Evolutionary conservation across 768 basidiomycete genomes (phyloP), one percentile per base, ranked within the genome.

Genomic region (Rhizopogon rudus): DNA sequence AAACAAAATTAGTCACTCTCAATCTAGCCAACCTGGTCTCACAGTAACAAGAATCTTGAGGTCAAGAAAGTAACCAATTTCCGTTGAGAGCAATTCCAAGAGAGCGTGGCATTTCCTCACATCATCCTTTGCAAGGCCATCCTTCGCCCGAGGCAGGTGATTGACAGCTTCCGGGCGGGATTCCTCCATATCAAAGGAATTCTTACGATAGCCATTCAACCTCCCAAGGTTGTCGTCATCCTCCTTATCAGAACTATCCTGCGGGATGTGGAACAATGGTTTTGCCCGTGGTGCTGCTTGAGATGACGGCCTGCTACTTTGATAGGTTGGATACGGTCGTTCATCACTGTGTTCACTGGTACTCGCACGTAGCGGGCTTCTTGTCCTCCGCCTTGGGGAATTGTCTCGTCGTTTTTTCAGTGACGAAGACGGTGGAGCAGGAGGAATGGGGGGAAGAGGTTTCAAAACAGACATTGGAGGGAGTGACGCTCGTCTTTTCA

Each of bases 21-120:
- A 20, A 50, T 29, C n/a, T 51, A 10, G 31, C n/a, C 22, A 17
- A 52, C 29, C 51, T 28, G 51, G 25, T 1, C 33, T 57, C 67
- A 92, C 93, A 59, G 80, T 78, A 54, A 93, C 88, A 43, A 98
- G 77, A 8, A 80, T 80, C 57, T 84, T 81, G 63, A 98, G 71
- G 70, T 95, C 93, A 51, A 77, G 67, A 8, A 93, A 77, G 67
- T 98, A 98, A 6, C 83, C 83, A 17, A 83, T 75, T 74, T 98
- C 96, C 1, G 93, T 95, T 55, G 81, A 76, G 25, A 98, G 77
- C 40, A 98, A 75, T 71, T 98, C 96, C 60, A 83, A 77, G 49
- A 98, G 79, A 6, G 92, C 88, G 63, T 97, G 87, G 59, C 80
- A 86, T 53, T 74, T 78, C 48, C 83, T 67, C 13, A 75, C 60